Evolutionary conservation across 257 asterid species (phyloP).

Genomic region (Solanum piurae): DNA sequence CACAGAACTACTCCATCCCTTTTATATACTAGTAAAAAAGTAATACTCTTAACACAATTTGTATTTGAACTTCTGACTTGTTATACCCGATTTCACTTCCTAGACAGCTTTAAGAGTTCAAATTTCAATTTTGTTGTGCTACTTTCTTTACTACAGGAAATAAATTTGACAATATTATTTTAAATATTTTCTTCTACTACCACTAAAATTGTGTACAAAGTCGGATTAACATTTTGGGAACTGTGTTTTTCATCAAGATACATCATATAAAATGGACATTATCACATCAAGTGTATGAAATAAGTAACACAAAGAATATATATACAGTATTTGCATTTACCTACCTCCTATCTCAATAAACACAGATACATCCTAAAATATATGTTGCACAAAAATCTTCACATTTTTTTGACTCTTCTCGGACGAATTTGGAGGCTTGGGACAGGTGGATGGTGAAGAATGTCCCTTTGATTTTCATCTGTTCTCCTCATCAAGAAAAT

Average conservation of each 20-base stretch:
- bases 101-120: neutral
- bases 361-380: neutral
- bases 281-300: neutral
- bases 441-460: neutral
- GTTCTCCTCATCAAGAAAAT: neutral
- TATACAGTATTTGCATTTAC: neutral
- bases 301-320: neutral
- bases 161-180: neutral
- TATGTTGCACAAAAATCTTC: neutral
- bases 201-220: neutral
- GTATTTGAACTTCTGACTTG: neutral
- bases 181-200: neutral
- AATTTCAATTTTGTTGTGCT: neutral
- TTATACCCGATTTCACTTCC: neutral
- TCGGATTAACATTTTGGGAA: neutral
- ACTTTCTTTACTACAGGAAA: neutral
- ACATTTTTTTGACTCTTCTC: neutral
- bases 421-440: neutral
- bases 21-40: neutral
- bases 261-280: neutral
- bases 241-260: neutral
- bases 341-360: neutral
- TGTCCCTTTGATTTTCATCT: neutral
- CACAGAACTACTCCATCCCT: neutral
- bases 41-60: neutral